Percentiles rank a stretch among this genome's conserved stretches.
These are phyloP conservation scores for Alternaria consortialis DNA, from an alignment of 2,329 filamentous ascomycete genomes.

Conservation along the genomic window DNA sequence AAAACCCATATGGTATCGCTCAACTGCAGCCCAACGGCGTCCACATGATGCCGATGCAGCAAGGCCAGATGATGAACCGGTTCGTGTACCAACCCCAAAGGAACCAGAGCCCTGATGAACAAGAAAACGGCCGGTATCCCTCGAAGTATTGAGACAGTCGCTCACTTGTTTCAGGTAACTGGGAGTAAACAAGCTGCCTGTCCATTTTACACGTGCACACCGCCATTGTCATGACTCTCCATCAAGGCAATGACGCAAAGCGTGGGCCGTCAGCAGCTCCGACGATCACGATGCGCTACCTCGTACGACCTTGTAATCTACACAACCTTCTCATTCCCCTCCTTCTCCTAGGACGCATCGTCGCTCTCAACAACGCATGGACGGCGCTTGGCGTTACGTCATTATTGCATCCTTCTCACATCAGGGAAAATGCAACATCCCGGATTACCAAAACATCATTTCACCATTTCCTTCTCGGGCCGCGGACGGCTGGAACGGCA, in stretches of 20 bases:
- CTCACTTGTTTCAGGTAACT: constrained; percentile 46
- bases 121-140: constrained; percentile 40
- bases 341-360: constrained; percentile 29
- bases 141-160: constrained; percentile 34
- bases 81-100: constrained; percentile 43
- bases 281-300: constrained; percentile 20
- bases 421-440: constrained; percentile 22
- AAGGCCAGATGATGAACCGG: constrained; percentile 51
- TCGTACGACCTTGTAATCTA: constrained; percentile 42
- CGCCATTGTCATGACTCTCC: constrained; percentile 18
- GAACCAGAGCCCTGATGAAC: constrained; percentile 33
- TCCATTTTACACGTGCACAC: constrained; percentile 14
- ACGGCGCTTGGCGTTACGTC: constrained; percentile 44
- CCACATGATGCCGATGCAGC: constrained; percentile 53
- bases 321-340: constrained; percentile 34
- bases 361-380: constrained; percentile 38
- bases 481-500: constrained; percentile 16
- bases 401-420: constrained; percentile 26
- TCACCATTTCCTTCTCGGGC: constrained; percentile 23
- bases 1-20: constrained; percentile 61
- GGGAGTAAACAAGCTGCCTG: constrained; percentile 27
- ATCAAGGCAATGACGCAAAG: constrained; percentile 11
- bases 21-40: constrained; percentile 53
- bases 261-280: constrained; percentile 12
- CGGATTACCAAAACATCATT: constrained; percentile 23